Conservation (phyloP, 2,329 filamentous ascomycete genomes). For the Diplodia corticola region DNA sequence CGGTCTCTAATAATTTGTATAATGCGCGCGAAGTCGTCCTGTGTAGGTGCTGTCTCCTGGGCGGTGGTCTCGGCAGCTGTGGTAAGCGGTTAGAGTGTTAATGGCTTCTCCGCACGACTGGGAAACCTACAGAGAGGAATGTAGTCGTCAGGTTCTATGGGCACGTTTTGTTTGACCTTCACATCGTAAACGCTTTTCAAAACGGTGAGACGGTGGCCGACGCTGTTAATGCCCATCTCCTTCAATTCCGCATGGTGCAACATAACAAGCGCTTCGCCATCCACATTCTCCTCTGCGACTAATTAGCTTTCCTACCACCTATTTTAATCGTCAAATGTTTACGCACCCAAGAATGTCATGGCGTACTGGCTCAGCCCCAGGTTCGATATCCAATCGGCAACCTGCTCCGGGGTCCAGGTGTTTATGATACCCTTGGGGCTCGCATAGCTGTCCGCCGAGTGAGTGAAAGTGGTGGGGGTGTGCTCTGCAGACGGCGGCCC, state of each 20-base stretch:
- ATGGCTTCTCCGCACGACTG: neutral
- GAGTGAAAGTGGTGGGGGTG: constrained; percentile 76
- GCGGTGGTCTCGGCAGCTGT: constrained; percentile 85
- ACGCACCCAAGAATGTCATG: constrained; percentile 77
- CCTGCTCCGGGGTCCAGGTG: constrained; percentile 83
- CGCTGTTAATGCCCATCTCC: constrained; percentile 89
- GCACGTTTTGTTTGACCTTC: constrained; percentile 90
- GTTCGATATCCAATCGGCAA: constrained; percentile 80
- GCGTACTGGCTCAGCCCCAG: constrained; percentile 82
- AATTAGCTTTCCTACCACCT: constrained; percentile 23
- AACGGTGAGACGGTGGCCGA: constrained; percentile 91
- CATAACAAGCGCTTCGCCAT: constrained; percentile 85
- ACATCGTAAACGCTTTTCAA: constrained; percentile 95
- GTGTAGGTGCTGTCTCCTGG: constrained; percentile 81
- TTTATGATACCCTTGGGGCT: constrained; percentile 74
- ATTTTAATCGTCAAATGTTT: neutral
- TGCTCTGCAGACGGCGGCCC: constrained; percentile 71
- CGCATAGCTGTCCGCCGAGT: constrained; percentile 63
- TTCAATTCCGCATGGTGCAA: constrained; percentile 91
- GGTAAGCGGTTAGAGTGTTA: neutral
- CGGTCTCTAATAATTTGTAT: constrained; percentile 86
- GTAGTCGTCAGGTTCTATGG: constrained; percentile 90
- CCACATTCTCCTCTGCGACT: constrained; percentile 81
- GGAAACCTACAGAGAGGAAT: constrained; percentile 74
- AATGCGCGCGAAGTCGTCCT: constrained; percentile 89